Evolutionary conservation across 1,139 yeast genomes (phyloP).

Genomic region (Debaryomyces coudertii): DNA sequence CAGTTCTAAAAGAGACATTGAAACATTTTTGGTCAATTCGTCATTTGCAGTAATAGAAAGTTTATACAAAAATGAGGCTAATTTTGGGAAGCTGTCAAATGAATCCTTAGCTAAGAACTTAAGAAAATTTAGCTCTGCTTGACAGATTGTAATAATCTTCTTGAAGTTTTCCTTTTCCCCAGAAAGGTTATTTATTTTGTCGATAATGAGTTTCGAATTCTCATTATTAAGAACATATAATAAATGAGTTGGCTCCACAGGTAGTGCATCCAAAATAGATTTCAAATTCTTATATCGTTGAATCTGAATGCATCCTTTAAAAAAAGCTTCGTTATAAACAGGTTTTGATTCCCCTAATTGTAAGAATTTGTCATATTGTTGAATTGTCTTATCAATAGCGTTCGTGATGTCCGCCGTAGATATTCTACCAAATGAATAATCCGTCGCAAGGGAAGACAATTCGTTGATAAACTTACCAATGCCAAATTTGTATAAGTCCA

Average conservation of each 20-base stretch:
- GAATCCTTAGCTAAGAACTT: conserved; percentile 3
- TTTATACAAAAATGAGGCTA: conserved; percentile 4
- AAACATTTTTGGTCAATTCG: neutral
- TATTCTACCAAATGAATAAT: conserved; percentile 24
- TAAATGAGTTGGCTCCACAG: conserved; percentile 14
- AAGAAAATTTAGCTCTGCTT: conserved; percentile 12
- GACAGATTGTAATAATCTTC: neutral
- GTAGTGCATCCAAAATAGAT: conserved; percentile 22
- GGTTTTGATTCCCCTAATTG: conserved; percentile 15
- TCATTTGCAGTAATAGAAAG: neutral
- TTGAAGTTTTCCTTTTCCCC: conserved; percentile 14
- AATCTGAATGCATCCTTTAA: conserved; percentile 28
- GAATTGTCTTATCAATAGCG: conserved; percentile 25
- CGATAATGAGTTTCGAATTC: conserved; percentile 10
- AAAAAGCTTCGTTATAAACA: conserved; percentile 21
- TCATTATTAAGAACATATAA: conserved; percentile 12
- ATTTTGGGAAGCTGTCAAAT: conserved; percentile 4
- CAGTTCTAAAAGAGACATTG: neutral
- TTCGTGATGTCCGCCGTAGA: conserved; percentile 20
- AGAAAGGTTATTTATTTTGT: conserved; percentile 15
- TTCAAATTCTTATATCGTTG: conserved; percentile 31
- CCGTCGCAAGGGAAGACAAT: conserved; percentile 25
- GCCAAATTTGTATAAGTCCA: conserved; percentile 27
- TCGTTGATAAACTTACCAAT: conserved; percentile 30
- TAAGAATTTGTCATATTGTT: conserved; percentile 25